A percentile compares a stretch with the other conserved stretches of the same genome.
These are phyloP conservation scores for Colletotrichum sp. DNA, from an alignment of 2,329 filamentous ascomycete species.

Conservation along the genomic window DNA sequence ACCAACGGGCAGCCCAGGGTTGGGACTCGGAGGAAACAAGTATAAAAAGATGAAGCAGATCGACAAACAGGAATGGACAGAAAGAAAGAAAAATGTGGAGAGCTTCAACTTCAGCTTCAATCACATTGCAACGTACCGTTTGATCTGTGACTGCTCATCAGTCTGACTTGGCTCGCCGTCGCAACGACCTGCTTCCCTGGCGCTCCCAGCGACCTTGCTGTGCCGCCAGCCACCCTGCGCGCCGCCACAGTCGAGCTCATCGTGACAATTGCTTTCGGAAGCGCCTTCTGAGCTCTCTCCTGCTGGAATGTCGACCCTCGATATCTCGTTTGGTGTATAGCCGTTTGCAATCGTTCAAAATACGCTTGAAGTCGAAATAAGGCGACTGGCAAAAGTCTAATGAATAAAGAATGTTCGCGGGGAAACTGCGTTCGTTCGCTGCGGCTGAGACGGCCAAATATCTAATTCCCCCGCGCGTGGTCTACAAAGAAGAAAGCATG, in stretches of 20 bases:
- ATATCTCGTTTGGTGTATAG: not conserved
- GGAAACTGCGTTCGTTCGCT: not conserved
- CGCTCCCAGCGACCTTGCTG: constrained; percentile 3
- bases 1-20: not conserved
- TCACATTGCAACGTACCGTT: constrained; percentile 5
- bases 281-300: not conserved
- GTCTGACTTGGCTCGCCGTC: not conserved
- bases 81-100: not conserved
- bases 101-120: not conserved
- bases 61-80: not conserved
- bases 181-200: not conserved
- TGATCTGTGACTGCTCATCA: constrained; percentile 15
- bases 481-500: not conserved
- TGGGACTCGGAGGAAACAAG: not conserved
- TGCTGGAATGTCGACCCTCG: not conserved
- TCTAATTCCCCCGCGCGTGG: not conserved
- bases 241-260: constrained; percentile 28
- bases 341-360: not conserved
- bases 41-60: not conserved
- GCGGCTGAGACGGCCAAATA: not conserved
- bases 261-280: constrained; percentile 8
- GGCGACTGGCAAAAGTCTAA: not conserved
- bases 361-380: not conserved
- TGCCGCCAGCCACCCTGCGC: not conserved
- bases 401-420: not conserved